Evolutionary conservation across 139 green algal genomes (phyloP), one percentile per base, ranked within the genome.

Genomic region (Haematococcus sp.): DNA sequence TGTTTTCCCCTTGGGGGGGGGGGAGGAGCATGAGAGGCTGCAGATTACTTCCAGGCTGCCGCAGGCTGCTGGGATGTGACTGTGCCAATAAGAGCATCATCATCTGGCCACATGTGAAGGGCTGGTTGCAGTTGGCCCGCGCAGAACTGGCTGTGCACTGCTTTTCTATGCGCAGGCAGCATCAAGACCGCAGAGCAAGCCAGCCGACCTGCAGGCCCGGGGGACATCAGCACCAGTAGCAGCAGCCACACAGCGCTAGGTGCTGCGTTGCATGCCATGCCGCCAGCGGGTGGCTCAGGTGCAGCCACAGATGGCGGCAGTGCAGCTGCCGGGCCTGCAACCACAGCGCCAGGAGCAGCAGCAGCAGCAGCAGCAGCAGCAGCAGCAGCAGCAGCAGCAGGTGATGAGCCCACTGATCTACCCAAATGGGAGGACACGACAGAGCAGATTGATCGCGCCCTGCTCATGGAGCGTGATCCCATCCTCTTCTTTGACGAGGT

Each of bases 401-500:
- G 11, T 55, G 33, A 13, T 7, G 73, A 16, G 2, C 7, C n/a
- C 25, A 19, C 23, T 28, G 7, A 19, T 19, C 56, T 69, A 67
- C 68, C 68, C 13, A 4, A 25, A 34, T 88, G 83, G 83, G 60
- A 83, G 40, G 59, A 75, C 16, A 85, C 70, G n/a, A 54, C 23
- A 11, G 69, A 85, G 11, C 75, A 81, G 33, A 90, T 95, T 3
- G 85, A 97, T 73, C 76, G 85, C 1, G 70, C 32, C 3, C 64
- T 97, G 84, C 83, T 98, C 49, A 92, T 91, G 79, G 85, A 83
- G 61, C 79, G 91, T 0, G 91, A 87, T 65, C 92, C 92, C 43
- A 97, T 97, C 66, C 84, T 97, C n/a, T 95, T 95, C 40, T 97
- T 86, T 70, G 91, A 91, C 35, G 89, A 95, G 28, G 68, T 78